Percentiles rank a stretch among this genome's conserved stretches.
phyloP scores from a whole-genome alignment of 2,329 filamentous ascomycete genomes.

The Xylariales sp. region DNA sequence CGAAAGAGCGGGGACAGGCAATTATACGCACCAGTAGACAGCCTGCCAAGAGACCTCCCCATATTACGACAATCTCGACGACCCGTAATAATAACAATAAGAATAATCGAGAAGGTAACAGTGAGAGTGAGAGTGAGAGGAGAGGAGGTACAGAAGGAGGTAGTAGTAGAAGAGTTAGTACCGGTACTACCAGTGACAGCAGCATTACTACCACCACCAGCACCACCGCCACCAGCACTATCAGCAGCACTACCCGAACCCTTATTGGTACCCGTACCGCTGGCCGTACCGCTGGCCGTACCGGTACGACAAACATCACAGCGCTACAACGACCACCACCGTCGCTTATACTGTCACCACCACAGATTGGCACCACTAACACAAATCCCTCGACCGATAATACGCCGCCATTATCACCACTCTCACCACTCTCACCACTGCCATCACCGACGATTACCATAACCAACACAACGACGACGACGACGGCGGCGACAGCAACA shows the following conservation, averaged over 20 bases:
- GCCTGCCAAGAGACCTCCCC: conserved; percentile 27
- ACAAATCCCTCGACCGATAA: conserved; percentile 29
- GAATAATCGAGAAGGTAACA: too few relatives aligned
- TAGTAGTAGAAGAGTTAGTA: too few relatives aligned
- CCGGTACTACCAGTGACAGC: neutral
- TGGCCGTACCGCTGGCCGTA: too few relatives aligned
- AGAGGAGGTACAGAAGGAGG: too few relatives aligned
- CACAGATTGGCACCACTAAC: neutral
- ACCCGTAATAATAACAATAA: conserved; percentile 24
- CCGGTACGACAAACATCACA: neutral
- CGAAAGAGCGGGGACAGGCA: conserved; percentile 29
- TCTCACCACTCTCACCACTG: neutral
- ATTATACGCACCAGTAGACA: conserved; percentile 20
- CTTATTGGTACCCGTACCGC: neutral
- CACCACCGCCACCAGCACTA: neutral
- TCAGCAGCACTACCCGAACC: neutral
- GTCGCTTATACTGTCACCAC: neutral
- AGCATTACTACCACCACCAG: neutral
- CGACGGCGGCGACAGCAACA: neutral
- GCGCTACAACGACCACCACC: neutral
- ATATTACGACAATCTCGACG: conserved; percentile 37
- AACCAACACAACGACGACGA: neutral
- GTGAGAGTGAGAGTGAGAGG: too few relatives aligned
- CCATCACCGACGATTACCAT: neutral
- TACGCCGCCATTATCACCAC: conserved; percentile 13